Percentiles rank a stretch among this genome's conserved stretches.
Evolutionary conservation across 495 filamentous ascomycete species (phyloP).

Genomic region (Cudoniella acicularis): DNA sequence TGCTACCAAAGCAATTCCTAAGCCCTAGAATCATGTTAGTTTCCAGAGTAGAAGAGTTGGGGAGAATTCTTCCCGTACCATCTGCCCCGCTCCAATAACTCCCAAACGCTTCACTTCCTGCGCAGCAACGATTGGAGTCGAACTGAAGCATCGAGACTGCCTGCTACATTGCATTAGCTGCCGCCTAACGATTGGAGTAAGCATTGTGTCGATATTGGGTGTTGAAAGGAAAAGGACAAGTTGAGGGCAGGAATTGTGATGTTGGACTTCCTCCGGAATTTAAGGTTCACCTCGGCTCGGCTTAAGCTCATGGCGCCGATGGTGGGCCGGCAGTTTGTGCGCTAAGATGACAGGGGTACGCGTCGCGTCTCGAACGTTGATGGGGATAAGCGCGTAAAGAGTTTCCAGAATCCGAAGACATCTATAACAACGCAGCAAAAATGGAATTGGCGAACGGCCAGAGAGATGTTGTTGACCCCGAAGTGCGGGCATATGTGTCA

Average conservation of each 20-base stretch:
- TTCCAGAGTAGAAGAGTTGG: background rate
- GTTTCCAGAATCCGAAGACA: slow-evolving; percentile 1
- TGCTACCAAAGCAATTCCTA: slow-evolving; percentile 95
- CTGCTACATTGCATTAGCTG: slow-evolving; percentile 26
- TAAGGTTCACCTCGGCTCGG: slow-evolving; percentile 13
- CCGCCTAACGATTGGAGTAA: slow-evolving; percentile 17
- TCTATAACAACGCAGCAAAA: background rate
- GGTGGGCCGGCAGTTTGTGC: background rate
- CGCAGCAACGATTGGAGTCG: slow-evolving; percentile 46
- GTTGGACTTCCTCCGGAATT: slow-evolving; percentile 5
- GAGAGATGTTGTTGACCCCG: slow-evolving; percentile 68
- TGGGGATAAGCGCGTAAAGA: slow-evolving; percentile 11
- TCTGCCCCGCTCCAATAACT: slow-evolving; percentile 94
- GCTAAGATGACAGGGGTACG: slow-evolving; percentile 3
- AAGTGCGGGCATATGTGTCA: slow-evolving; percentile 86
- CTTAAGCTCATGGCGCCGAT: background rate
- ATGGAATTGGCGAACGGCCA: slow-evolving; percentile 50
- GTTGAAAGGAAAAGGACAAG: background rate
- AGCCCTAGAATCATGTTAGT: slow-evolving; percentile 55
- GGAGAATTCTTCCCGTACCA: slow-evolving; percentile 53
- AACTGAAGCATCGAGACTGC: slow-evolving; percentile 49
- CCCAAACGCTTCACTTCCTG: slow-evolving; percentile 84
- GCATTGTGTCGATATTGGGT: slow-evolving; percentile 13
- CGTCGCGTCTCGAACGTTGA: slow-evolving; percentile 2
- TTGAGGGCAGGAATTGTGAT: background rate